Percentiles rank a stretch among this genome's conserved stretches.
Evolutionary conservation across 108 stramenopile species (phyloP).

Genomic region (Aurantiochytrium sp.): DNA sequence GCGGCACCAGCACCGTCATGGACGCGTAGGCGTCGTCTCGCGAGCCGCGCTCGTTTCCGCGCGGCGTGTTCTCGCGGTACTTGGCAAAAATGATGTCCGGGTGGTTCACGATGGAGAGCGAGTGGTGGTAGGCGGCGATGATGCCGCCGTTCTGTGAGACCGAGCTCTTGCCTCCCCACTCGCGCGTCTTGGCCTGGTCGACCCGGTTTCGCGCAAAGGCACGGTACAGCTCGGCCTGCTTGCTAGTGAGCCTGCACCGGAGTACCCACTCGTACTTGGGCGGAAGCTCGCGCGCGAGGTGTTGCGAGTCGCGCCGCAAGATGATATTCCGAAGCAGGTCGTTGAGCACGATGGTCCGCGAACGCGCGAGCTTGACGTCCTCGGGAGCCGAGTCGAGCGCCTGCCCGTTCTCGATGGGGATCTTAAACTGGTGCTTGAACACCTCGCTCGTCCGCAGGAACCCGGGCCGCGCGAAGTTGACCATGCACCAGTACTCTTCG

Average conservation of each 20-base stretch:
- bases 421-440: background rate
- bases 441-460: background rate
- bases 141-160: background rate
- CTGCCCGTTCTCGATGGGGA: constrained; percentile 1
- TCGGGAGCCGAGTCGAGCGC: background rate
- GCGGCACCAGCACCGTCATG: too few relatives aligned
- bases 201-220: background rate
- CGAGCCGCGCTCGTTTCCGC: background rate
- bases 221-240: constrained; percentile 15
- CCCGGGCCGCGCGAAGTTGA: background rate
- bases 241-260: background rate
- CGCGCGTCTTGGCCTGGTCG: background rate
- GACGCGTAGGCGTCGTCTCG: background rate
- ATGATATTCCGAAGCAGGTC: background rate
- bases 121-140: constrained; percentile 24
- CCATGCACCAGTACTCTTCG: constrained; percentile 31
- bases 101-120: constrained; percentile 28
- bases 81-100: background rate
- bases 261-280: constrained; percentile 15
- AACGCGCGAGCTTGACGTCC: background rate
- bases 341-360: background rate
- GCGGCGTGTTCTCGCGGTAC: background rate
- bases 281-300: background rate
- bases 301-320: background rate
- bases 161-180: background rate